Conservation (phyloP, 2,329 filamentous ascomycete species). For the Bipolaris cookei region DNA sequence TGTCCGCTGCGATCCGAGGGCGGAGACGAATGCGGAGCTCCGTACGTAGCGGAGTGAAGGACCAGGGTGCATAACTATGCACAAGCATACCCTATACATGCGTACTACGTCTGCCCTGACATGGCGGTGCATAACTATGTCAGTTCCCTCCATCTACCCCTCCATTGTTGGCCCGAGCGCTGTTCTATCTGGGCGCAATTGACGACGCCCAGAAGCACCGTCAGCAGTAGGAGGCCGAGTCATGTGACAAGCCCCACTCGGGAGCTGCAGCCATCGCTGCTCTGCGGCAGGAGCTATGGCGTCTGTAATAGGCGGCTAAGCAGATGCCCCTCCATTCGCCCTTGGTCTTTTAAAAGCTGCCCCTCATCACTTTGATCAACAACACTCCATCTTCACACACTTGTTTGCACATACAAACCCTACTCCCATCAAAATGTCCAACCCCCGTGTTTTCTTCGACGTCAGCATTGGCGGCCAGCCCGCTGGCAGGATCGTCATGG, state of each 20-base stretch:
- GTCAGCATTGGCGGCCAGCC: constrained; percentile 76
- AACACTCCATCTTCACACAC: constrained; percentile 23
- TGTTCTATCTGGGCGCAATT: neutral
- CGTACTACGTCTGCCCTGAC: constrained; percentile 15
- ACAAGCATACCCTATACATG: neutral
- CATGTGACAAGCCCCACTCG: constrained; percentile 15
- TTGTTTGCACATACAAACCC: constrained; percentile 7
- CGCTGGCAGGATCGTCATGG: constrained; percentile 81
- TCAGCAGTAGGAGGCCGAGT: constrained; percentile 13
- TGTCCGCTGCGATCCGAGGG: neutral
- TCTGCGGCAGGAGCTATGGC: constrained; percentile 15
- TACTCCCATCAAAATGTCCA: constrained; percentile 35
- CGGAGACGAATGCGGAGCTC: neutral
- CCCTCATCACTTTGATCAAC: constrained; percentile 22
- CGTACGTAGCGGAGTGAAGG: neutral
- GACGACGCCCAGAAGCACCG: constrained; percentile 1
- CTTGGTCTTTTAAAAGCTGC: constrained; percentile 21
- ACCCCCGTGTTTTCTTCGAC: constrained; percentile 88
- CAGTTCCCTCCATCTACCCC: constrained; percentile 19
- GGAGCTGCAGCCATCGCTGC: constrained; percentile 14
- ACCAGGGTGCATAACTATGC: neutral
- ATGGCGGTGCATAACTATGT: constrained; percentile 7
- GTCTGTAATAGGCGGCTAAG: constrained; percentile 20
- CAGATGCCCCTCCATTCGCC: constrained; percentile 21
- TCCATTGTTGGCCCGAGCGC: constrained; percentile 19